Conservation (phyloP, 2,329 filamentous ascomycete species). For the Xylariaceae sp. region DNA sequence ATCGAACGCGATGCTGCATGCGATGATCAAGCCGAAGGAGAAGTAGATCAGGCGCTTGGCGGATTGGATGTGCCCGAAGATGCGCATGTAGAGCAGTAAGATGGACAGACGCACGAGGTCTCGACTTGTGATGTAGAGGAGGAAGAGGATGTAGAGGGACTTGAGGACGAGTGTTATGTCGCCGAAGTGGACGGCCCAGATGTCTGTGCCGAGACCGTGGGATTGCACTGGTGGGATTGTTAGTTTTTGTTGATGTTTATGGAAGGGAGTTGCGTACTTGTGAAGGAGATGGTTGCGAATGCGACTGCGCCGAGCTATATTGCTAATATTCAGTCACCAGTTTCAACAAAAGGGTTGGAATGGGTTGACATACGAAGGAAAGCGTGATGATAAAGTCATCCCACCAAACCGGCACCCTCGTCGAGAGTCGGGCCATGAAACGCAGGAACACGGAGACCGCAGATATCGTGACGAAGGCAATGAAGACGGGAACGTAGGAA, state of each 20-base stretch:
- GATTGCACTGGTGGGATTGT: conserved; percentile 31
- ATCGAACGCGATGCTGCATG: background rate
- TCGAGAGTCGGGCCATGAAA: background rate
- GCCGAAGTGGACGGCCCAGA: conserved; percentile 41
- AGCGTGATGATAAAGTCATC: conserved; percentile 1
- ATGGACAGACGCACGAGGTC: conserved; percentile 1
- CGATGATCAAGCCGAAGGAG: conserved; percentile 2
- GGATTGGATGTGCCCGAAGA: conserved; percentile 3
- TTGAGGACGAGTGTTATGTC: conserved; percentile 38
- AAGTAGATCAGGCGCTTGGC: background rate
- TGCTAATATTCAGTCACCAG: background rate
- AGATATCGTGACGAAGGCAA: background rate
- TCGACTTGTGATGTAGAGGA: conserved; percentile 3
- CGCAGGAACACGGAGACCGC: background rate
- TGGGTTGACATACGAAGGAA: background rate
- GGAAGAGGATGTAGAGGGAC: conserved; percentile 25
- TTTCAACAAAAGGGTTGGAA: background rate
- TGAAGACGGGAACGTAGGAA: background rate
- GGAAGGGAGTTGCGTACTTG: background rate
- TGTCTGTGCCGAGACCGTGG: conserved; percentile 39
- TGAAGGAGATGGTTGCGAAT: background rate
- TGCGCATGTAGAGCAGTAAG: conserved; percentile 1
- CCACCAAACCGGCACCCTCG: conserved; percentile 2
- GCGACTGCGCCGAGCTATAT: conserved; percentile 1
- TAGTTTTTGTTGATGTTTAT: conserved; percentile 6